Evolutionary conservation across 768 basidiomycete genomes (phyloP), one percentile per base, ranked within the genome.

Genomic region (Naematelia encephala): DNA sequence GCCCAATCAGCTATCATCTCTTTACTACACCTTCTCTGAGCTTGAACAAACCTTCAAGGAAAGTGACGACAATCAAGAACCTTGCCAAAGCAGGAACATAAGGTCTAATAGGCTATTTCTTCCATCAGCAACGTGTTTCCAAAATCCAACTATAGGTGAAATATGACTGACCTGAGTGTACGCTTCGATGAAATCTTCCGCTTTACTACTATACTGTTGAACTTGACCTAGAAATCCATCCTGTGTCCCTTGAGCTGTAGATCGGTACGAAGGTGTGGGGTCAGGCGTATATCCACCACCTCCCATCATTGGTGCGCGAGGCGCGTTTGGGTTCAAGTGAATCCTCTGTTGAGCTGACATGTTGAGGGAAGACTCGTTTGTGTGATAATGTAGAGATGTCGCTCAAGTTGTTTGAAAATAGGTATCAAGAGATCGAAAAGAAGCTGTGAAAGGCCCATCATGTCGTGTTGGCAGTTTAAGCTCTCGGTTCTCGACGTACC

Each of bases 31-130:
- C 11, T 25, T 26, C 42, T 21, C 8, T 22, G 29, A 29, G 22
- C 16, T 39, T n/a, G 10, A 16, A 48, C 72, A 63, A 28, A 73
- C 72, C 72, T 82, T 99, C 96, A 78, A 93, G 81, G 80, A 99
- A 99, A 10, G 96, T 99, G 43, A 96, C 91, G 53, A 99, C 91
- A 78, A 98, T 98, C 59, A 99, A 79, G 80, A 97, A 98, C 68
- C 96, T 85, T 59, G 92, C 94, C 77, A 97, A 86, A 55, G 90
- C 87, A 43, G 96, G 96, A 69, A 99, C 82, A 77, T 93, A 86
- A 54, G 96, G 96, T 76, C 87, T 87, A 79, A 98, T 81, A 19
- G 96, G 96, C 74, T 96, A 88, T 2, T 57, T 23, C 54, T 55
- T 22, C 12, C 52, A 27, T 34, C 12, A 44, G 34, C 19, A 21